Evolutionary conservation across 768 basidiomycete genomes (phyloP).

Genomic region (Russula emetica): DNA sequence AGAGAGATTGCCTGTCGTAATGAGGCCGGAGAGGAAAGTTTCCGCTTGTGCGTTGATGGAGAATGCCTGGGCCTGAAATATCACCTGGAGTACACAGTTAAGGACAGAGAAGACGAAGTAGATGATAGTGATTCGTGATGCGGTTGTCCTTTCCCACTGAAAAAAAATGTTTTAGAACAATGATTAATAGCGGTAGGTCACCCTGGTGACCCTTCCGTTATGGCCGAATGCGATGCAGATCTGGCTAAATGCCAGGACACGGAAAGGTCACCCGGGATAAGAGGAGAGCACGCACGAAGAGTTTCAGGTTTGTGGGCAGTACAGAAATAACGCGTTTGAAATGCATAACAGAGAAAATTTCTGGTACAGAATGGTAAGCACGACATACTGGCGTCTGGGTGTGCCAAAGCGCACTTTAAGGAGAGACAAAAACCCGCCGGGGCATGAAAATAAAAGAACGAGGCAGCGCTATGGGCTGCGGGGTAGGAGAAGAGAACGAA

Average conservation of each 20-base stretch:
- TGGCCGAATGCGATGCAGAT: not conserved
- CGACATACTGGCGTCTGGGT: not conserved
- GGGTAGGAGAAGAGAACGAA: slow-evolving; percentile 1
- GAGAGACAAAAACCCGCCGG: slow-evolving; percentile 41
- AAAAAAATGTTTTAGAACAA: not conserved
- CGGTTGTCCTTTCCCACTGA: slow-evolving; percentile 68
- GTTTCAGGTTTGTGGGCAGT: slow-evolving; percentile 41
- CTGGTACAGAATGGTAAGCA: not conserved
- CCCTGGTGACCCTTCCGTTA: not conserved
- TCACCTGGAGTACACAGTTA: slow-evolving; percentile 64
- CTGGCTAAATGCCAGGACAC: not conserved
- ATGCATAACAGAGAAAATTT: slow-evolving; percentile 35
- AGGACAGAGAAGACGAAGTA: slow-evolving; percentile 65
- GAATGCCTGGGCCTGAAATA: slow-evolving; percentile 64
- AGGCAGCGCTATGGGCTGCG: slow-evolving; percentile 29
- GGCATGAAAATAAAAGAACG: slow-evolving; percentile 35
- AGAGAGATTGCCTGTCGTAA: slow-evolving; percentile 46
- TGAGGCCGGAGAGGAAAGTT: slow-evolving; percentile 47
- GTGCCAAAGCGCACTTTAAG: slow-evolving; percentile 24
- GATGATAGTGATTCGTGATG: slow-evolving; percentile 57
- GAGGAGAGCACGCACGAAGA: slow-evolving; percentile 43
- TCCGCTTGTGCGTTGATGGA: slow-evolving; percentile 58
- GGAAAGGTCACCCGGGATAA: not conserved
- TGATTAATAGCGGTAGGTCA: not conserved
- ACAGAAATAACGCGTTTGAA: slow-evolving; percentile 38